Base-by-base conservation (phyloP, 371 early-diverging fungal species). In the Capillidium rhysosporum region DNA sequence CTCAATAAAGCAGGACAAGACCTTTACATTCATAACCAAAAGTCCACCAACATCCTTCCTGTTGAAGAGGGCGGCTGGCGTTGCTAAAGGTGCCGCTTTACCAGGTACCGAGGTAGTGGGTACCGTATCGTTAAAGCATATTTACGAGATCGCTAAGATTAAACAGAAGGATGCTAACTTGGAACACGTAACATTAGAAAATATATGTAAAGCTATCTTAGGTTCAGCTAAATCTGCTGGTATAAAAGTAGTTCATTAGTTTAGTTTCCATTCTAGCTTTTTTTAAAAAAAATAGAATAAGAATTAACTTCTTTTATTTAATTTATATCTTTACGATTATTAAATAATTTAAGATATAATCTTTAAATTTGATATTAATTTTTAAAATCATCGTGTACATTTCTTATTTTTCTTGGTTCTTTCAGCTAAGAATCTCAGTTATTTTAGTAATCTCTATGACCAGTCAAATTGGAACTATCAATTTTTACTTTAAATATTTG, bases 61-160 rank as follows among this genome's bases (percentile, higher is more conserved):
- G 49, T 69, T 97, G 55, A 84, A 84, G 66, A 77, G 80, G 55
- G 92, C 91, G 34, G 86, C 91, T 0, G 93, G 92, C n/a, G 70
- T 92, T 45, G 75, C 75, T 58, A 89, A 88, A 68, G 89, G 94
- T 31, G 77, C 86, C 2, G 66, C 75, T 18, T 76, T 75, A 63
- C 78, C 92, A 14, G 86, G 89, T 18, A 69, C 77, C 39, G 80
- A 83, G 41, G 60, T 70, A 2, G 88, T 79, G 2, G 93, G 89
- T 52, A 73, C 71, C 26, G 72, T 96, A 31, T 77, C 76, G 55
- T 65, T 94, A 46, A 93, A 93, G 65, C 94, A 94, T 64, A 68
- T 96, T 21, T 96, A 90, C 61, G 92, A 91, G 61, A 92, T 94
- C 56, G 92, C 89, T 20, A 79, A 84, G 65, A 72, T 93, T 64